A percentile compares a stretch with the other conserved stretches of the same genome.
These are phyloP conservation scores for Ascocoryne sarcoides DNA, from an alignment of 2,329 filamentous ascomycete genomes.

Conservation along the genomic window DNA sequence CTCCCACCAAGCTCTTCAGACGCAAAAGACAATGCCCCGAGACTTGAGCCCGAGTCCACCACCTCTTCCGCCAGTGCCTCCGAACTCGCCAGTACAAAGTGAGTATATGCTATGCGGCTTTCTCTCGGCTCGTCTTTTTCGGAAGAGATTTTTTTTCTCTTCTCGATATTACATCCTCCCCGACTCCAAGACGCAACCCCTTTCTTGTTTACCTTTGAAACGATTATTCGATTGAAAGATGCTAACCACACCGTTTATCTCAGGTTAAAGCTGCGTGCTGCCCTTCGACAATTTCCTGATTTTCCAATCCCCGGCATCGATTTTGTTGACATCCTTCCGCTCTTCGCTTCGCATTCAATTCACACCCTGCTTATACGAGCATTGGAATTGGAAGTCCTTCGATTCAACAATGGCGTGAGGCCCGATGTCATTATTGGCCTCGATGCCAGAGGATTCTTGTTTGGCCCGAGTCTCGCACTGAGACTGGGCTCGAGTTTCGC, in stretches of 20 bases:
- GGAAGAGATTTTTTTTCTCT: too few species aligned
- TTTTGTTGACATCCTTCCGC: constrained; percentile 96
- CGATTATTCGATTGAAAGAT: too few species aligned
- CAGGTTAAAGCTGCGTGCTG: constrained; percentile 52
- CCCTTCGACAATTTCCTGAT: constrained; percentile 80
- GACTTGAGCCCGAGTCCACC: constrained; percentile 26
- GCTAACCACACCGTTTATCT: too few species aligned
- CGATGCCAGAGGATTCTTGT: constrained; percentile 90
- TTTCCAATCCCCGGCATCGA: constrained; percentile 88
- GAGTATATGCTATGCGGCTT: neutral
- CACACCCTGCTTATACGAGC: constrained; percentile 74
- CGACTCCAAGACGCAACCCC: too few species aligned
- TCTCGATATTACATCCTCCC: too few species aligned
- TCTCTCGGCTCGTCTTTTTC: too few species aligned
- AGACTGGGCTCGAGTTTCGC: constrained; percentile 79
- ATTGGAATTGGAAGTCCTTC: constrained; percentile 71
- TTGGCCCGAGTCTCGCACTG: constrained; percentile 82
- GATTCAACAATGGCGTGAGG: constrained; percentile 50
- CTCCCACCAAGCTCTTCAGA: constrained; percentile 8
- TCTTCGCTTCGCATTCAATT: constrained; percentile 70
- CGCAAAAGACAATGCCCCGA: constrained; percentile 24
- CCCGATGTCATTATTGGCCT: constrained; percentile 90
- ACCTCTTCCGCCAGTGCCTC: constrained; percentile 26
- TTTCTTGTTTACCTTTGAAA: too few species aligned
- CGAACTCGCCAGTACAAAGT: constrained; percentile 42